Base-by-base conservation (phyloP, 495 filamentous ascomycete species). In the Neurospora tetrasperma region DNA sequence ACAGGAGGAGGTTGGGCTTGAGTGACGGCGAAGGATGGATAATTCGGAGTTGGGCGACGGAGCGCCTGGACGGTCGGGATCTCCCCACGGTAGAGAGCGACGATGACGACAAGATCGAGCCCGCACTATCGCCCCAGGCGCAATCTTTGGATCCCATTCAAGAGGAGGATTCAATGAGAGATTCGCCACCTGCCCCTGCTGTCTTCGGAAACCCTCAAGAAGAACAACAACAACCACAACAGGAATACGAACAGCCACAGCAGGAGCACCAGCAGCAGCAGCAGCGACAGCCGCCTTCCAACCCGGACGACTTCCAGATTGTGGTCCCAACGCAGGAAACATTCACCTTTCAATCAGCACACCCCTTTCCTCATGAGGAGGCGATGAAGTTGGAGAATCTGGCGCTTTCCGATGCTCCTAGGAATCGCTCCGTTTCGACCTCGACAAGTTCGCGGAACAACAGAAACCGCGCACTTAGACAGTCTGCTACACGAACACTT, bases 1-100 rank as follows among this genome's bases (percentile, higher is more conserved):
- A 98, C 76, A 89, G 87, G 75, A 89, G 93, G 78, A 88, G 92
- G 74, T 85, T 96, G 44, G 93, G 92, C 16, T 76, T 94, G 20
- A 86, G 85, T 39, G 91, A 94, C 78, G 92, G 93, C 42, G 94
- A 96, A 78, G 93, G 91, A 5, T 93, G 90, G 89, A 86, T 83
- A 74, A 88, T 98, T 38, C 86, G 94, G 74, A 90, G 90, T 80
- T 98, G 94, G 94, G 93, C 90, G 31, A 92, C 90, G 10, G 92
- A 96, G 80, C 87, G 91, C 68, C 82, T 91, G 43, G 90, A 93
- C 70, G 91, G 90, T 38, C 83, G 86, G 43, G 85, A 85, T 27
- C 71, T 82, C 11, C 78, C 80, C 31, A 86, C 82, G 40, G 82
- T 84, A 43, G 90, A 94, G 39, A 94, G 91, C 76, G 93, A 95